Base-by-base conservation (phyloP, 345 rosid genomes). In the Anastatica hierochuntica region DNA sequence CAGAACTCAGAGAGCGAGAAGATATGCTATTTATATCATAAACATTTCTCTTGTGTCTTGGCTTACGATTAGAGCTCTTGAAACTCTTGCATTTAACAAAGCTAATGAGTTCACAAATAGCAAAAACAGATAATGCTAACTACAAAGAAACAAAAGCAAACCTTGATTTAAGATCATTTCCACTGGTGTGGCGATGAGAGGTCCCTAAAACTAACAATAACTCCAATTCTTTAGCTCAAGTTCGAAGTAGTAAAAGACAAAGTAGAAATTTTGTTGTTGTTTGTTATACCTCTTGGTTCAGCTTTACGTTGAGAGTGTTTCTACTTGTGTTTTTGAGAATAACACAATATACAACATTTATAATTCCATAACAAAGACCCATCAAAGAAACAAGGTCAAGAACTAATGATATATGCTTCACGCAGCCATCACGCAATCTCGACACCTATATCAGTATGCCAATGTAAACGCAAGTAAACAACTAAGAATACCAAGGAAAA, bases 31-130 rank as follows among this genome's bases (percentile, higher is more conserved):
- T 59, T 82, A 66, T 70, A 60, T 85, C 71, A 33, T 95, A 87
- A 66, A 78, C 72, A 67, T 78, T 72, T 67, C 95, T 81, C 16
- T 74, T 78, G 59, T 64, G 95, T 58, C 60, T 84, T 52, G 80
- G 69, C 48, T 63, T 75, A 69, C 33, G 60, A 29, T 30, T 74
- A 15, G 78, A 67, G 45, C 68, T 74, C 13, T 84, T 92, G 44
- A 64, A 12, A 20, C 42, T 55, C 67, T 95, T 90, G 74, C 53
- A 67, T 4, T 20, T n/a, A 30, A n/a, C n/a, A n/a, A n/a, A n/a
- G n/a, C n/a, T n/a, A 46, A 45, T 16, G 49, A 58, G 60, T 15
- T 58, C 10, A 53, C 30, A 16, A 11, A 44, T 34, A 18, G 24
- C n/a, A n/a, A 33, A 46, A 23, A 13, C 36, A 0, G n/a, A 18